Evolutionary conservation across 2,329 filamentous ascomycete species (phyloP).

Genomic region (Penicillium sp.): DNA sequence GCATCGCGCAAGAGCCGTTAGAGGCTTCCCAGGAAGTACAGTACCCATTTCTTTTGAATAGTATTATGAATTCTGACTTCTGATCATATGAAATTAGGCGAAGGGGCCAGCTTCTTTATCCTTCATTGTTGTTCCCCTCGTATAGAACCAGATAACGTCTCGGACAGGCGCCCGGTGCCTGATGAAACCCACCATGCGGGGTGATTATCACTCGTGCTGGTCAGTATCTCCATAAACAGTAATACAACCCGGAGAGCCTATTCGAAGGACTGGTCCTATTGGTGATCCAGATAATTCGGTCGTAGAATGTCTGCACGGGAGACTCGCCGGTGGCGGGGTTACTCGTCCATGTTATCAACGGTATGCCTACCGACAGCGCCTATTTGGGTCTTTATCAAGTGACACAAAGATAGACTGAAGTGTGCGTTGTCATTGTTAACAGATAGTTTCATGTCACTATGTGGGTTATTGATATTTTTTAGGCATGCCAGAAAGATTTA

Average conservation of each 20-base stretch:
- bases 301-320: slow-evolving; percentile 3
- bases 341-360: slow-evolving; percentile 1
- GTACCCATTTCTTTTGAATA: not conserved
- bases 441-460: not conserved
- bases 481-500: not conserved
- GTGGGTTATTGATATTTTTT: not conserved
- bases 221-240: not conserved
- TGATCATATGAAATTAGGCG: not conserved
- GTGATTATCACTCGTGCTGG: not conserved
- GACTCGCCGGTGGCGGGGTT: slow-evolving; percentile 11
- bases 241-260: not conserved
- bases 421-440: not conserved
- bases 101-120: slow-evolving; percentile 8
- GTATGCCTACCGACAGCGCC: slow-evolving; percentile 3
- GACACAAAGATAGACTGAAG: not conserved
- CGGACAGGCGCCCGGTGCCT: slow-evolving; percentile 7
- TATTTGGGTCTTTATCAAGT: not conserved
- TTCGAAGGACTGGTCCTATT: not conserved
- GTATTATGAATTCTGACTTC: not conserved
- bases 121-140: not conserved
- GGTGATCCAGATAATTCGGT: not conserved
- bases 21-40: slow-evolving; percentile 4
- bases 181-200: slow-evolving; percentile 1
- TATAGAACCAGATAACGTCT: not conserved
- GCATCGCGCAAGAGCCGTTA: slow-evolving; percentile 3